phyloP scores from a whole-genome alignment of 75 land plant genomes.

The Sequoiadendron giganteum region DNA sequence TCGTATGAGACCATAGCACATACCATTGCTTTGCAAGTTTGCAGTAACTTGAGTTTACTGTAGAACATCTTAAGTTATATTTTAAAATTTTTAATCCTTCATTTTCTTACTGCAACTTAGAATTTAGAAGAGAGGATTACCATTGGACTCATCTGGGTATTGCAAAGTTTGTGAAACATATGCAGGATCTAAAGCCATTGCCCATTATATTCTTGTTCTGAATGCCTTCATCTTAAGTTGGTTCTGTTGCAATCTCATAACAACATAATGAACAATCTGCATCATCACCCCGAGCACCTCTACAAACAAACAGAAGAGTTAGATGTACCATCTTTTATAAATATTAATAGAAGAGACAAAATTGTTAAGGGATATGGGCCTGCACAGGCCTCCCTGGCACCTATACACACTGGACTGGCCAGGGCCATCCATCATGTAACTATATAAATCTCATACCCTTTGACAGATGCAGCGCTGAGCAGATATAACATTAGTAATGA shows the following conservation, averaged over 20 bases:
- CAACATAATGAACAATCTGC: background rate
- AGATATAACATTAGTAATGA: background rate
- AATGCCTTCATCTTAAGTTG: background rate
- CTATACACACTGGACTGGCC: background rate
- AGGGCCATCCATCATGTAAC: background rate
- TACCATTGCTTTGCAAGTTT: too few relatives aligned
- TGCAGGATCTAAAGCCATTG: background rate
- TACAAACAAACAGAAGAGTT: background rate
- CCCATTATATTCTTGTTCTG: background rate
- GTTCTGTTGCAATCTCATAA: background rate
- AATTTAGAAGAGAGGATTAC: background rate
- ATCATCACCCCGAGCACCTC: background rate
- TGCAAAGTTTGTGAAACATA: background rate
- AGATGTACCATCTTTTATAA: background rate
- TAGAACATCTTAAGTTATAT: background rate
- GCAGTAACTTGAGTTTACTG: too few relatives aligned
- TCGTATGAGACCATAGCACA: too few relatives aligned
- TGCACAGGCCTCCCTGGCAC: background rate
- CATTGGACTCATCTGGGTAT: background rate
- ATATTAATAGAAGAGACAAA: background rate
- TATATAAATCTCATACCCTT: background rate
- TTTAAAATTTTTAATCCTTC: background rate
- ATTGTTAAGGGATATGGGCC: background rate
- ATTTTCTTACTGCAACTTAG: background rate
- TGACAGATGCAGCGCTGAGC: background rate